These are phyloP conservation scores for Jamesozyma hellenica DNA, from an alignment of 805 yeast species.

Conservation along the genomic window DNA sequence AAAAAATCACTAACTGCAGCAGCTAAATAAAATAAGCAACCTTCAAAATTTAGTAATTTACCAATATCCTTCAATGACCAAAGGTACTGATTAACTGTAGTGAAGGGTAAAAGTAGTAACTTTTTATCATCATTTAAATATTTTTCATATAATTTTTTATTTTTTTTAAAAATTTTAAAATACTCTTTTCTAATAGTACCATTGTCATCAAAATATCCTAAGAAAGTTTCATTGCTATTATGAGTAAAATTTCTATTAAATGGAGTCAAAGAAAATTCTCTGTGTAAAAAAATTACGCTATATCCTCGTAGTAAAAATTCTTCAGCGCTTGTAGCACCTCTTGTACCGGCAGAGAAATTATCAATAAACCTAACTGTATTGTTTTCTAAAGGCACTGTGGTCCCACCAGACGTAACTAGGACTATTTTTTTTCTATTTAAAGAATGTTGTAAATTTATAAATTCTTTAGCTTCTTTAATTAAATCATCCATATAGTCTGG, in stretches of 20 bases:
- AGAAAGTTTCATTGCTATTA: conserved; percentile 62
- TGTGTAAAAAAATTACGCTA: conserved; percentile 83
- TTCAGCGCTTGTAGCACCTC: conserved; percentile 96
- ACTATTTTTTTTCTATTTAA: conserved; percentile 46
- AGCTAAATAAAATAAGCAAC: conserved; percentile 77
- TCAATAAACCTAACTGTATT: conserved; percentile 95
- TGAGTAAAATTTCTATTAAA: conserved; percentile 86
- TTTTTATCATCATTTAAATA: conserved; percentile 21
- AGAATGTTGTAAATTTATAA: conserved; percentile 45
- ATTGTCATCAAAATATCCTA: conserved; percentile 66
- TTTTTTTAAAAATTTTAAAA: conserved; percentile 48
- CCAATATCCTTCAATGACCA: conserved; percentile 71
- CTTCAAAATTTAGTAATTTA: conserved; percentile 44
- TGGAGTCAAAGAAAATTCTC: conserved; percentile 87
- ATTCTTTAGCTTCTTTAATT: conserved; percentile 44
- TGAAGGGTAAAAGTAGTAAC: conserved; percentile 65
- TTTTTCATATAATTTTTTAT: conserved; percentile 37
- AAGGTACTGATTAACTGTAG: conserved; percentile 88
- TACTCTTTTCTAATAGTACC: conserved; percentile 52
- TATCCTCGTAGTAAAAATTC: conserved; percentile 76
- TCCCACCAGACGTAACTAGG: conserved; percentile 91
- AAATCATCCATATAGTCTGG: conserved; percentile 66
- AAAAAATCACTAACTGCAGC: conserved; percentile 98
- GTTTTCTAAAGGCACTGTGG: conserved; percentile 94
- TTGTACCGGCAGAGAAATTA: conserved; percentile 93